Conservation (phyloP, 768 basidiomycete genomes). For the Rubroboletus pulcherrimus region DNA sequence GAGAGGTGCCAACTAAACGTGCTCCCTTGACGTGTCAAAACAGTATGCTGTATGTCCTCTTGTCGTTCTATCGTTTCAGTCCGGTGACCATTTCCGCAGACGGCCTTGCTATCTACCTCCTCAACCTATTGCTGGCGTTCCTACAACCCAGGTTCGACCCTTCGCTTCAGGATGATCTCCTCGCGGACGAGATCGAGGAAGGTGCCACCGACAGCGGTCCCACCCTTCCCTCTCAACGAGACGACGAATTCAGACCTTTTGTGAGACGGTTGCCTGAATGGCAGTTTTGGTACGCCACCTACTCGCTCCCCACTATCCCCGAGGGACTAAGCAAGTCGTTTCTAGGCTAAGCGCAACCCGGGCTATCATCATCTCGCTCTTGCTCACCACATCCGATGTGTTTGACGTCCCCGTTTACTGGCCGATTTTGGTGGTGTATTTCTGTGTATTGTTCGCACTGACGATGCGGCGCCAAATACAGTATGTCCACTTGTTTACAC, state of each 20-base stretch:
- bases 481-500: slow-evolving; percentile 44
- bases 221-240: slow-evolving; percentile 63
- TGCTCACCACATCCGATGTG: slow-evolving; percentile 75
- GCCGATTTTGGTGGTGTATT: slow-evolving; percentile 98
- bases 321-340: background rate
- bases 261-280: slow-evolving; percentile 93
- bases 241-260: slow-evolving; percentile 98
- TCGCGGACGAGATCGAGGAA: slow-evolving; percentile 94
- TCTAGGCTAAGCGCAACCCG: slow-evolving; percentile 86
- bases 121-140: slow-evolving; percentile 96
- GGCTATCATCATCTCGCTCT: slow-evolving; percentile 76
- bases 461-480: slow-evolving; percentile 97
- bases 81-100: slow-evolving; percentile 40
- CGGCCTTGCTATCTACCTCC: slow-evolving; percentile 90
- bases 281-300: slow-evolving; percentile 79
- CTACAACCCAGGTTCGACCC: slow-evolving; percentile 98
- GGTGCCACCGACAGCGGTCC: slow-evolving; percentile 62
- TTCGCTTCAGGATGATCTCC: slow-evolving; percentile 86
- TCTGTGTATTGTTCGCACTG: slow-evolving; percentile 89
- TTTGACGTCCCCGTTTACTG: slow-evolving; percentile 99
- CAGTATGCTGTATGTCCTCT: slow-evolving; percentile 65
- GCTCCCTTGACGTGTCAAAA: background rate
- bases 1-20: slow-evolving; percentile 1
- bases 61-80: background rate
- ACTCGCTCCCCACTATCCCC: background rate